Conservation (phyloP, 2,329 filamentous ascomycete species). For the Epichloe sibirici region DNA sequence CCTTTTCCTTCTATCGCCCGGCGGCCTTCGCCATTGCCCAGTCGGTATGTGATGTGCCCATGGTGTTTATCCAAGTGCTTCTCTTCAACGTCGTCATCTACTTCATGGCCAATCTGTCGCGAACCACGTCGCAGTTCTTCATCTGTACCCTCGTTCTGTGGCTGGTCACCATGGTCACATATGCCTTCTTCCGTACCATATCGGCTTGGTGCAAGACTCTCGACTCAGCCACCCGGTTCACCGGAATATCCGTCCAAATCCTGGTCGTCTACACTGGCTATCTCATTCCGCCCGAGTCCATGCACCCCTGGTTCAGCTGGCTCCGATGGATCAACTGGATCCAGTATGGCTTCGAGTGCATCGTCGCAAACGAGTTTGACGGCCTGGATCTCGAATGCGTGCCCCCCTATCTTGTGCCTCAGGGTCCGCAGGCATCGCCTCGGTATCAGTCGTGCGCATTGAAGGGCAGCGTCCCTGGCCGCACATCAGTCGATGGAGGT, state of each 20-base stretch:
- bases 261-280: slow-evolving; percentile 60
- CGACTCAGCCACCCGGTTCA: slow-evolving; percentile 49
- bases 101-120: slow-evolving; percentile 62
- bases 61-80: slow-evolving; percentile 51
- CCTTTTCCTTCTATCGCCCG: slow-evolving; percentile 55
- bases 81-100: slow-evolving; percentile 63
- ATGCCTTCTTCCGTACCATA: slow-evolving; percentile 46
- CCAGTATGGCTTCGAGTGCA: slow-evolving; percentile 58
- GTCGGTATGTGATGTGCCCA: slow-evolving; percentile 45
- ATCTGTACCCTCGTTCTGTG: slow-evolving; percentile 52
- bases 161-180: slow-evolving; percentile 43
- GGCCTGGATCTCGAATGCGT: slow-evolving; percentile 45
- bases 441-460: slow-evolving; percentile 43
- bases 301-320: slow-evolving; percentile 52
- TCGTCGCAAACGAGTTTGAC: slow-evolving; percentile 53
- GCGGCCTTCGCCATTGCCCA: slow-evolving; percentile 44
- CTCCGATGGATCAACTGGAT: slow-evolving; percentile 55
- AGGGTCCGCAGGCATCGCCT: slow-evolving; percentile 18
- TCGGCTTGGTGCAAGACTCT: slow-evolving; percentile 47
- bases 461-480: slow-evolving; percentile 32
- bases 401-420: slow-evolving; percentile 44
- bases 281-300: slow-evolving; percentile 43
- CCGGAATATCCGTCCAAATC: slow-evolving; percentile 45
- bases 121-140: slow-evolving; percentile 55
- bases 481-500: slow-evolving; percentile 37